A percentile compares a stretch with the other conserved stretches of the same genome.
These are phyloP conservation scores for Stentor coeruleus DNA, from an alignment of 73 alveolate species.

Conservation along the genomic window DNA sequence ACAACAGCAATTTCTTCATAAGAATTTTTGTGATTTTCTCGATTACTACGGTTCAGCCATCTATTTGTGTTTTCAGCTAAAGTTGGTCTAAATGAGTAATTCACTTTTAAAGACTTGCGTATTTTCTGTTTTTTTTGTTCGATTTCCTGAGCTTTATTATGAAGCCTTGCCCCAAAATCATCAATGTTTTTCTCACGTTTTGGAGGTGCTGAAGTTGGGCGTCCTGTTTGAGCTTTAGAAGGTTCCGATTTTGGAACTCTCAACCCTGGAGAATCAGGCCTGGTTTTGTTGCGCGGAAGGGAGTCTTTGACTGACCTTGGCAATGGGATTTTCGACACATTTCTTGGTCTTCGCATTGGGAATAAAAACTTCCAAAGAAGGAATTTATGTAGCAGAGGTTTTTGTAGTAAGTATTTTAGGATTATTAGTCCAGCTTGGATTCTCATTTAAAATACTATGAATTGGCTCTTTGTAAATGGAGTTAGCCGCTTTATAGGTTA, in stretches of 20 bases:
- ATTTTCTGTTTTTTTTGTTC: not conserved
- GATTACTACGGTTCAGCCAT: not conserved
- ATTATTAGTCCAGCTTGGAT: not conserved
- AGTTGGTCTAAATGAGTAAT: slow-evolving; percentile 14
- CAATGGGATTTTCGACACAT: not conserved
- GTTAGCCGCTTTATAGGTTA: too few species aligned
- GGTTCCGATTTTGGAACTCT: not conserved
- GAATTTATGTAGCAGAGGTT: not conserved
- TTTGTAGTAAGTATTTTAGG: not conserved
- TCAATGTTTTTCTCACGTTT: not conserved
- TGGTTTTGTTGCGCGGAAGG: not conserved
- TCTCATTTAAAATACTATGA: not conserved
- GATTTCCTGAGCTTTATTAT: not conserved
- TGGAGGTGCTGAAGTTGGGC: slow-evolving; percentile 10
- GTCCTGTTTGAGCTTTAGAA: not conserved
- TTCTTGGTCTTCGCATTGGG: not conserved
- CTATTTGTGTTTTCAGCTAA: not conserved
- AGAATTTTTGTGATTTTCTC: not conserved
- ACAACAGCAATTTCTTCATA: slow-evolving; percentile 7
- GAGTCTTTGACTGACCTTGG: not conserved
- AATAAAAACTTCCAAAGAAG: not conserved
- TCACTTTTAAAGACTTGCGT: not conserved
- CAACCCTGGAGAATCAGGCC: not conserved
- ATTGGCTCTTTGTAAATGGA: too few species aligned
- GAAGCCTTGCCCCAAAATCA: slow-evolving; percentile 6